Evolutionary conservation across 192 early-diverging fungal genomes (phyloP).

Genomic region (Coemansia sp.): DNA sequence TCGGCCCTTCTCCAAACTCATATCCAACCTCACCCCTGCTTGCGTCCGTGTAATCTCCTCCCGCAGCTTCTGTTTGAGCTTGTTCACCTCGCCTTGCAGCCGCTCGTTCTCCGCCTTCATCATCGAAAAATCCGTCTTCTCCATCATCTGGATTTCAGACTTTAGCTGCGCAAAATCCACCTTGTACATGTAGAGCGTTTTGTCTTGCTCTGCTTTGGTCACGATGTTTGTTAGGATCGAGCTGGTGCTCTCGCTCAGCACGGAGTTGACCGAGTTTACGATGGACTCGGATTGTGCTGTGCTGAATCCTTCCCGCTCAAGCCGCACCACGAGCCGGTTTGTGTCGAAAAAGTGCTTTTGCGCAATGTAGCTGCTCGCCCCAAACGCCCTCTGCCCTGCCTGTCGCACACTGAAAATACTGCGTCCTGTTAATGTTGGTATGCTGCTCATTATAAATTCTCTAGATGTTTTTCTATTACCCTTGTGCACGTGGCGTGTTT

Average conservation of each 20-base stretch:
- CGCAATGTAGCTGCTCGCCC: not conserved
- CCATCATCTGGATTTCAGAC: slow-evolving; percentile 82
- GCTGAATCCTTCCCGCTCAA: slow-evolving; percentile 73
- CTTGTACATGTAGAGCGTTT: slow-evolving; percentile 81
- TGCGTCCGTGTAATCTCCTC: slow-evolving; percentile 85
- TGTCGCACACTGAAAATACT: not conserved
- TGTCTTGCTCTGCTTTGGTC: slow-evolving; percentile 80
- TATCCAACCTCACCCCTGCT: slow-evolving; percentile 79
- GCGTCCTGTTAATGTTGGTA: not conserved
- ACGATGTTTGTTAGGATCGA: slow-evolving; percentile 59
- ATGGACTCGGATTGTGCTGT: slow-evolving; percentile 72
- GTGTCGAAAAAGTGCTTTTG: slow-evolving; percentile 74
- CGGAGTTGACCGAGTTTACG: slow-evolving; percentile 68
- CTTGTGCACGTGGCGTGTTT: no score
- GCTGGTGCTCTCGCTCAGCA: slow-evolving; percentile 59
- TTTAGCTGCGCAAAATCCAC: slow-evolving; percentile 88
- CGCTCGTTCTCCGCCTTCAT: slow-evolving; percentile 81
- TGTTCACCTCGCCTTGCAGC: slow-evolving; percentile 77
- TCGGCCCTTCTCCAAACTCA: slow-evolving; percentile 85
- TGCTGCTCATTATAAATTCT: no score
- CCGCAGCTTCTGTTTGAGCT: slow-evolving; percentile 73
- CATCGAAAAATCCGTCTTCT: slow-evolving; percentile 85
- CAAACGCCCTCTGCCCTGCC: not conserved
- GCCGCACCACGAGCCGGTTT: slow-evolving; percentile 67
- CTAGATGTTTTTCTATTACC: no score